Base-by-base conservation (phyloP, 2,329 filamentous ascomycete genomes). In the Ophiocordyceps camponoti-saundersi region DNA sequence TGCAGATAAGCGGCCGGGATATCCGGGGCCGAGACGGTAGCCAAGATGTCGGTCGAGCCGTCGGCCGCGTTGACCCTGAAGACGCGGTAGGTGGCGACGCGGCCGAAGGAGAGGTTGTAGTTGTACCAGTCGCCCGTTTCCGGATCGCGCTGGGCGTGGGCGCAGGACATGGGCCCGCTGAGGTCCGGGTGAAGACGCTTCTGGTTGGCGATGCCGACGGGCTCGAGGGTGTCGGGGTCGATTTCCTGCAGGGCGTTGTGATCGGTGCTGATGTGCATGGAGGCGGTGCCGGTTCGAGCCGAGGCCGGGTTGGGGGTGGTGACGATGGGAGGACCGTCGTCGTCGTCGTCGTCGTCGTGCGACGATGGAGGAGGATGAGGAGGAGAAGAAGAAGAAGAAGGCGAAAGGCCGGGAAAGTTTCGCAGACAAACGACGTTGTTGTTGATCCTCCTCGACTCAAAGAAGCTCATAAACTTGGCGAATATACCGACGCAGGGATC, bases 401-500 rank as follows among this genome's bases (percentile, higher is more conserved):
- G 11, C 30, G 36, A 54, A 5, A 79, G 53, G 4, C 79, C 79
- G 0, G 82, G 82, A 53, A 82, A 67, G 52, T 85, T 77, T 12
- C 73, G 64, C 1, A 75, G 73, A 13, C 89, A 65, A 0, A 78
- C 79, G 12, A 92, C 84, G 8, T 72, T 66, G 52, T 86, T 87
- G 36, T 71, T 66, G 42, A 65, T 50, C 23, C 59, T 49, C 6
- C 52, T 50, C 2, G 55, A 57, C 10, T 59, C 60, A 60, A 82
- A 82, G 20, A 78, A 57, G 48, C 74, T 71, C 74, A 81, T 80
- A 49, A 82, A 61, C 58, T 92, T 90, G 48, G 75, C 69, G 57
- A 87, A 87, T 36, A 87, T 64, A 15, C 77, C 78, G 45, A 84
- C 69, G 57, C 85, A 92, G 0, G 84, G 85, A 54, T 93, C 85